Base-by-base conservation (phyloP, 768 basidiomycete genomes). In the Suillus cothurnatus region DNA sequence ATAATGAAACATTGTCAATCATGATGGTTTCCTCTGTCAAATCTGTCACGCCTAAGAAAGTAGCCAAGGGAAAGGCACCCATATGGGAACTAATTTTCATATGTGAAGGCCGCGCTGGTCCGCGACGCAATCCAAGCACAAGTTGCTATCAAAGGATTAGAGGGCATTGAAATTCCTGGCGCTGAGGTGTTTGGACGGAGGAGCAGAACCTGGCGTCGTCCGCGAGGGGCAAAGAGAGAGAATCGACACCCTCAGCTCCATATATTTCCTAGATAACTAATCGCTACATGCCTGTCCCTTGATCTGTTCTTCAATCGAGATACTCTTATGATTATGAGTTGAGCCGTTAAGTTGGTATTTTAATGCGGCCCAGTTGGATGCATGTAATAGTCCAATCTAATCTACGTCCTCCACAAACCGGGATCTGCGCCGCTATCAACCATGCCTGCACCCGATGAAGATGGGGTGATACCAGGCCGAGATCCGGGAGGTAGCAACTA, bases 111-210 rank as follows among this genome's bases (percentile, higher is more conserved):
- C 91, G 92, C 62, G 86, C 93, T 3, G 90, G 93, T 8, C 96
- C 96, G 11, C 88, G 96, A 98, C 76, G 91, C 89, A 62, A 94
- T 97, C 60, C 96, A 97, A 78, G 94, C 95, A 3, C 88, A 91
- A 66, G 95, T 95, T 26, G 95, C 95, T 3, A 80, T 95, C 73
- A 96, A 95, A 74, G 92, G 94, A 6, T 77, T 95, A 47, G 90
- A 93, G 73, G 86, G 88, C n/a, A 77, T 81, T 56, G 88, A 86
- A 68, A 72, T 78, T n/a, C 72, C 77, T 12, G 85, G 87, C 59
- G 72, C 77, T 5, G 73, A 76, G n/a, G 75, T 80, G 26, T 82
- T 84, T 64, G 90, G 81, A 94, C 91, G 0, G 93, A 96, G 77
- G 93, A 94, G 76, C 88, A 94, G 79, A 92, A 94, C 76, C 90